phyloP scores from a whole-genome alignment of 2,329 filamentous ascomycete species.

The Aspergillus piperis region DNA sequence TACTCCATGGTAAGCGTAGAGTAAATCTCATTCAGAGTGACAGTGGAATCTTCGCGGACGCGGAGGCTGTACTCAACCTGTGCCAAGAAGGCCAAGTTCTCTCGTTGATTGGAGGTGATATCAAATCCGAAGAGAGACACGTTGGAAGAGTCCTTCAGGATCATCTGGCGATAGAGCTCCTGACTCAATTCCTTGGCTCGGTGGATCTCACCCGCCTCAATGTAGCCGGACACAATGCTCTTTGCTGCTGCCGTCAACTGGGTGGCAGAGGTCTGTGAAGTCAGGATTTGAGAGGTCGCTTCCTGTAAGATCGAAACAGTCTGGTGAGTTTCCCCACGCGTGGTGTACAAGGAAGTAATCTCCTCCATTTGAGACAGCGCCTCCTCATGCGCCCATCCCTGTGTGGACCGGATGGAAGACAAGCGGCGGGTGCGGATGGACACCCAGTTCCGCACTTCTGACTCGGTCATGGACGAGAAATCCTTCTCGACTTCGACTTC shows the following conservation, averaged over 20 bases:
- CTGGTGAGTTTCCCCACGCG: conserved; percentile 33
- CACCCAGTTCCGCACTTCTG: conserved; percentile 32
- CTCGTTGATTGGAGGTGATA: conserved; percentile 32
- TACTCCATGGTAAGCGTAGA: conserved; percentile 48
- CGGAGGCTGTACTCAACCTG: conserved; percentile 47
- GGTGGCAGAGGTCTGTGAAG: conserved; percentile 30
- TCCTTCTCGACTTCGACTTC: conserved; percentile 19
- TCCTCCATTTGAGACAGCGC: conserved; percentile 40
- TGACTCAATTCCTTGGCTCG: conserved; percentile 35
- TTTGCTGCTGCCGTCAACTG: conserved; percentile 35
- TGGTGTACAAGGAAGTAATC: conserved; percentile 36
- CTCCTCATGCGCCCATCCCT: conserved; percentile 44
- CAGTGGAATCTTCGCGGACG: conserved; percentile 16
- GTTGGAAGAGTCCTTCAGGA: conserved; percentile 39
- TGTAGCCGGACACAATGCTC: conserved; percentile 41
- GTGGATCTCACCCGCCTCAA: conserved; percentile 31
- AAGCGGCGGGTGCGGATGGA: conserved; percentile 33
- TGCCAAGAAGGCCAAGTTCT: conserved; percentile 48
- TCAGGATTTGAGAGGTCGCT: conserved; percentile 34
- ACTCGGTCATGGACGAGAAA: conserved; percentile 25
- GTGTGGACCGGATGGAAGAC: conserved; percentile 27
- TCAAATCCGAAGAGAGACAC: conserved; percentile 34
- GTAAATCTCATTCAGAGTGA: conserved; percentile 46
- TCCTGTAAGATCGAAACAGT: conserved; percentile 36
- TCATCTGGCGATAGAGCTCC: conserved; percentile 42